These are phyloP conservation scores for Chimonanthus praecox DNA, from an alignment of 164 flowering plant genomes.

Conservation along the genomic window DNA sequence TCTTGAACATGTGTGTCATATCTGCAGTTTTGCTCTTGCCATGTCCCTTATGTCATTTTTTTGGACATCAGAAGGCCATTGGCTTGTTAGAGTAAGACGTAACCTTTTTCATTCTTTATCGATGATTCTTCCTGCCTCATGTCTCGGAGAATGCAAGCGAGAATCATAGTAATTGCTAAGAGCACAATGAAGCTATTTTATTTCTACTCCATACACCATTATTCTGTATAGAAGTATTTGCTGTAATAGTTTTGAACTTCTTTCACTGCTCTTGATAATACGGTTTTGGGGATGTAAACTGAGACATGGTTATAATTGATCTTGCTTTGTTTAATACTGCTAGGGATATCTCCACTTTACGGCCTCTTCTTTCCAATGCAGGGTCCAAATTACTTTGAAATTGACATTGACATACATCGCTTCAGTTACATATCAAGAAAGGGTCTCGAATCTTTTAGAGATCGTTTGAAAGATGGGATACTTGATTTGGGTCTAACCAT, in stretches of 20 bases:
- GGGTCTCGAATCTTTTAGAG: slow-evolving; percentile 86
- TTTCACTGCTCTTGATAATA: neutral
- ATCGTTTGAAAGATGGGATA: slow-evolving; percentile 66
- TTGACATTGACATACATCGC: slow-evolving; percentile 91
- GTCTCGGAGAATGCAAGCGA: neutral
- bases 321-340: neutral
- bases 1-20: too few species aligned
- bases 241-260: neutral
- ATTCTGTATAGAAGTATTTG: neutral
- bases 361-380: slow-evolving; percentile 20
- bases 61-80: too few species aligned
- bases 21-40: too few species aligned
- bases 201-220: neutral
- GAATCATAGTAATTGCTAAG: neutral
- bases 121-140: too few species aligned
- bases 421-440: slow-evolving; percentile 94
- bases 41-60: too few species aligned
- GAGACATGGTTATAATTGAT: neutral
- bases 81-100: too few species aligned
- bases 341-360: neutral
- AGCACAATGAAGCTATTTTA: neutral
- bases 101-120: too few species aligned
- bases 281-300: neutral
- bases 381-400: slow-evolving; percentile 93
- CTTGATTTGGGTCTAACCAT: slow-evolving; percentile 86